Conservation (phyloP, 2,329 filamentous ascomycete genomes). For the Dactylonectria estremocensis region DNA sequence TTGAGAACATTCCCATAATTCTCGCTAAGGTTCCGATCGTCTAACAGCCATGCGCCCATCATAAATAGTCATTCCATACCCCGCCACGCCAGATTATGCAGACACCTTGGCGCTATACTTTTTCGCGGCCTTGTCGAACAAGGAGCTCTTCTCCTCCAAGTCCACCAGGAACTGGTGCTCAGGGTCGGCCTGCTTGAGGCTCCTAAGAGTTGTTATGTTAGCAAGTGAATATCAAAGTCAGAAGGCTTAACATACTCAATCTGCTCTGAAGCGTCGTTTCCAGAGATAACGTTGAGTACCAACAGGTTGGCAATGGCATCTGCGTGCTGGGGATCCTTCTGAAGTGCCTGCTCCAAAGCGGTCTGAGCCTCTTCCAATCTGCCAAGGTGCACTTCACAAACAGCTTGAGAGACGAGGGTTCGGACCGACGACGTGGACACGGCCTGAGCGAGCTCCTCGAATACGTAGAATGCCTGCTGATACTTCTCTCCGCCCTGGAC, state of each 20-base stretch:
- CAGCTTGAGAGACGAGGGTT: conserved; percentile 87
- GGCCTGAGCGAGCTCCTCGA: conserved; percentile 93
- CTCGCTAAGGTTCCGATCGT: conserved; percentile 43
- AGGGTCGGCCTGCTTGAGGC: conserved; percentile 71
- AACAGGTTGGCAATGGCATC: conserved; percentile 87
- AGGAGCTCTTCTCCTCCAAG: conserved; percentile 85
- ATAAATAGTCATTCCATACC: conserved; percentile 49
- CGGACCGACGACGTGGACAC: conserved; percentile 83
- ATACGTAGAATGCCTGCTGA: conserved; percentile 97
- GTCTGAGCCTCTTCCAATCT: conserved; percentile 90
- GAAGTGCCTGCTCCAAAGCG: conserved; percentile 84
- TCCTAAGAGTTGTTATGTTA: conserved; percentile 60
- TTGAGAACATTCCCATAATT: conserved; percentile 39
- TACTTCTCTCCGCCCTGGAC: conserved; percentile 91
- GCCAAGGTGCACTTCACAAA: conserved; percentile 92
- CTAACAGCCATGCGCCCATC: conserved; percentile 50
- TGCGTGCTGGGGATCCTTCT: conserved; percentile 79
- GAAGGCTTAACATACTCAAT: conserved; percentile 67
- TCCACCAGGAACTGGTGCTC: conserved; percentile 82
- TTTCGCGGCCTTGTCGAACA: conserved; percentile 87
- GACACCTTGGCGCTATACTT: conserved; percentile 91
- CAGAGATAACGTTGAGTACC: conserved; percentile 83
- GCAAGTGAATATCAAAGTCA: conserved; percentile 14
- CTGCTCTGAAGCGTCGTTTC: conserved; percentile 78
- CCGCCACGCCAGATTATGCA: conserved; percentile 52